Percentiles rank a stretch among this genome's conserved stretches.
Conservation (phyloP, 768 basidiomycete genomes). For the Rhodosporidiobolus odoratus region DNA sequence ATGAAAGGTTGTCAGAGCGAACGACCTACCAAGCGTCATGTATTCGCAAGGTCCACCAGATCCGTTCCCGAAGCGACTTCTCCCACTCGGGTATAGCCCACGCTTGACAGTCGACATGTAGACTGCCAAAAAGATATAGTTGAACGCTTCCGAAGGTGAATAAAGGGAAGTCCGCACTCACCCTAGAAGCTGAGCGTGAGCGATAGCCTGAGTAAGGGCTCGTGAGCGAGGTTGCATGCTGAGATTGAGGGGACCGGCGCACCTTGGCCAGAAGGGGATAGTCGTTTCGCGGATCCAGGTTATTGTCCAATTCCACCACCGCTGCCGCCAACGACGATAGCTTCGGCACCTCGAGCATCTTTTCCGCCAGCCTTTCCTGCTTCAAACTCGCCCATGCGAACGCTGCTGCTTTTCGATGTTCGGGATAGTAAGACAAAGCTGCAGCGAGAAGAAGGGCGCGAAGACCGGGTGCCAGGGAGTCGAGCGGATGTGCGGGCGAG, state of each 20-base stretch:
- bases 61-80: conserved; percentile 5
- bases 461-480: background rate
- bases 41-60: conserved; percentile 29
- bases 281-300: conserved; percentile 25
- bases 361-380: conserved; percentile 1
- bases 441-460: conserved; percentile 21
- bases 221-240: too few species aligned
- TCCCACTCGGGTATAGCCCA: conserved; percentile 30
- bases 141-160: too few species aligned
- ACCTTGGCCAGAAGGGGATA: conserved; percentile 32
- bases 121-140: background rate
- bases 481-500: background rate
- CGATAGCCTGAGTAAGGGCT: conserved; percentile 24
- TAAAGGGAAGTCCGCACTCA: background rate
- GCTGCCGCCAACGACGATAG: conserved; percentile 19
- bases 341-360: conserved; percentile 1
- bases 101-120: conserved; percentile 18
- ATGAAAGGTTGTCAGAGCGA: background rate
- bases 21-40: conserved; percentile 34
- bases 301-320: conserved; percentile 23
- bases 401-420: background rate
- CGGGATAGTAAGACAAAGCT: background rate
- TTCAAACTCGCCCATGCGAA: conserved; percentile 15
- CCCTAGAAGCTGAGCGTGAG: conserved; percentile 35
- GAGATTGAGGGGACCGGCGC: background rate